Conservation (phyloP, 2,329 filamentous ascomycete species). For the Chaetomiaceae sp. region DNA sequence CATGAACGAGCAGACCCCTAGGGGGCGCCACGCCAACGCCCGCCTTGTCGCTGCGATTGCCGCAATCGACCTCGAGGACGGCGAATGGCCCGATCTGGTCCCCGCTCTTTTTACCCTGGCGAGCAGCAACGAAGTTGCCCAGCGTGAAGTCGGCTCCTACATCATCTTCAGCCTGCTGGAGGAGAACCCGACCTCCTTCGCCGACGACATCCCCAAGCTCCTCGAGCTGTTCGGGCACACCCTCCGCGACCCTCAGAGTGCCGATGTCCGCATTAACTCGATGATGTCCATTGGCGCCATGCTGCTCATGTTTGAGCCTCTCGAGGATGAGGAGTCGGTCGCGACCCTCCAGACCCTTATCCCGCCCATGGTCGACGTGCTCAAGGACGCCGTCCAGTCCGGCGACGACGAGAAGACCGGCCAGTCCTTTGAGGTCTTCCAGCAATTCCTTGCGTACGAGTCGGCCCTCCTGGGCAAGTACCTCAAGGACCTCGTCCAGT, state of each 20-base stretch:
- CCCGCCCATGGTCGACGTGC: slow-evolving; percentile 81
- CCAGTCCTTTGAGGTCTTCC: slow-evolving; percentile 93
- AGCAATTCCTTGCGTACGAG: slow-evolving; percentile 88
- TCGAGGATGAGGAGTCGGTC: slow-evolving; percentile 73
- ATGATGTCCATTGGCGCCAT: slow-evolving; percentile 85
- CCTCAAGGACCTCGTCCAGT: slow-evolving; percentile 83
- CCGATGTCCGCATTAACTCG: slow-evolving; percentile 91
- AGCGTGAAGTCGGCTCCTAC: slow-evolving; percentile 88
- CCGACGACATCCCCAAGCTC: slow-evolving; percentile 72
- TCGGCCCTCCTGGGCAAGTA: slow-evolving; percentile 76
- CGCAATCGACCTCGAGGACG: slow-evolving; percentile 78
- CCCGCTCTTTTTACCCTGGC: slow-evolving; percentile 74
- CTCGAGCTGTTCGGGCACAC: slow-evolving; percentile 81
- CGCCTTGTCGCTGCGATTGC: slow-evolving; percentile 86
- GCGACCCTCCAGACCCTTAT: slow-evolving; percentile 74
- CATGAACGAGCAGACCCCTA: slow-evolving; percentile 69
- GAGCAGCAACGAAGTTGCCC: slow-evolving; percentile 66
- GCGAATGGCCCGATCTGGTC: slow-evolving; percentile 79
- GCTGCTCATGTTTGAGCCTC: slow-evolving; percentile 80
- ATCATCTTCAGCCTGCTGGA: slow-evolving; percentile 91
- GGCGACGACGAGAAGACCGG: slow-evolving; percentile 83
- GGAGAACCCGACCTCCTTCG: slow-evolving; percentile 78
- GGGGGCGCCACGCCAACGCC: slow-evolving; percentile 80
- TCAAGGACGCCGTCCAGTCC: slow-evolving; percentile 76
- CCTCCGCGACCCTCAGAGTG: slow-evolving; percentile 84